Evolutionary conservation across 768 basidiomycete genomes (phyloP), one percentile per base, ranked within the genome.

Genomic region (Collybiopsis luxurians): DNA sequence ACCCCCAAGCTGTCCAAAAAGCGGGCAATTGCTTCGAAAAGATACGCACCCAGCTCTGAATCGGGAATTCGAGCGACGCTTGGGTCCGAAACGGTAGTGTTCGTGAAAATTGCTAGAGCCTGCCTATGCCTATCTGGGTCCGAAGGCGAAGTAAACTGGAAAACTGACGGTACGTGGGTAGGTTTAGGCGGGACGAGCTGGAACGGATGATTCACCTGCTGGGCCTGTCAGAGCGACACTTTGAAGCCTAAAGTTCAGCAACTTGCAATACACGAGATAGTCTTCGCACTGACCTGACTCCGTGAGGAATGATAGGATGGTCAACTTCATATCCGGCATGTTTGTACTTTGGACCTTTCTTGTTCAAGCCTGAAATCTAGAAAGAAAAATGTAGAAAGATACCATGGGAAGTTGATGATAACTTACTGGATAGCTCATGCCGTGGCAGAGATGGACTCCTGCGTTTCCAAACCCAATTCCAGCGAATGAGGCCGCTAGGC

Each of bases 381-480:
- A 19, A 34, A 26, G 19, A 57, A 21, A 31, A 15, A 39, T 38
- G 30, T 12, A 59, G 21, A 19, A 54, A 44, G n/a, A 23, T 30
- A 13, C 19, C 11, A 31, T 47, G 26, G 31, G 54, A 50, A n/a
- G 58, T 34, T 7, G 31, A 39, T 21, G 26, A 7, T 7, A 9
- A 73, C 84, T 59, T 64, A 91, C 92, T 4, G 90, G 90, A 63
- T 92, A 92, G 64, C 89, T 90, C 79, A 92, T 91, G 50, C 92
- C 92, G 63, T 94, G 92, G 62, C 91, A 93, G 51, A 95, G 67
- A 71, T 95, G 93, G 3, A 95, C 92, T 4, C 93, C 94, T 10
- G 95, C 94, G 65, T 94, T 95, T 30, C 94, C 93, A 63, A 95
- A 95, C 1, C 95, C 95, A 45, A 96, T 96, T 31, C 95, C 95